These are phyloP conservation scores for Neofusicoccum parvum DNA, from an alignment of 2,329 filamentous ascomycete genomes.

Conservation along the genomic window DNA sequence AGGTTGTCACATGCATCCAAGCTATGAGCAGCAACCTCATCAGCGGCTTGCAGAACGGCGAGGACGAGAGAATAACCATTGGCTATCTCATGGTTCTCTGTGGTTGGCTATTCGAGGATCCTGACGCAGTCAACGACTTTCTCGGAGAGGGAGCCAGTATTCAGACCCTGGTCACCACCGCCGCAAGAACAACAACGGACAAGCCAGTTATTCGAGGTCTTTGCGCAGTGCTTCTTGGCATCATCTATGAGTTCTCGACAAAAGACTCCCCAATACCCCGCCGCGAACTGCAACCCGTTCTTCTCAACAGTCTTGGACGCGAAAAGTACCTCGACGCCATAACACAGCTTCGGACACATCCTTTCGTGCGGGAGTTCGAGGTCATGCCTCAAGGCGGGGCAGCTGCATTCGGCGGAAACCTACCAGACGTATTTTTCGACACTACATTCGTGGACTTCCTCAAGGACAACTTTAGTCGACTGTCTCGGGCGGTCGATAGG, in stretches of 20 bases:
- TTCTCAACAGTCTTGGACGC: conserved; percentile 76
- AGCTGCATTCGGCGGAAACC: conserved; percentile 44
- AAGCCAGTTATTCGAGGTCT: conserved; percentile 76
- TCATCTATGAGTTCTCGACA: conserved; percentile 95
- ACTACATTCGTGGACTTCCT: conserved; percentile 87
- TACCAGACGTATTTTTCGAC: conserved; percentile 86
- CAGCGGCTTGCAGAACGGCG: conserved; percentile 71
- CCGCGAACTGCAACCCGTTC: conserved; percentile 74
- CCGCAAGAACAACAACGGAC: conserved; percentile 63
- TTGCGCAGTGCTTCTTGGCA: conserved; percentile 79
- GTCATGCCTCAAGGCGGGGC: conserved; percentile 69
- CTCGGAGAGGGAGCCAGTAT: conserved; percentile 88
- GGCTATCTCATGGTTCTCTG: conserved; percentile 89
- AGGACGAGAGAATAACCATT: conserved; percentile 77
- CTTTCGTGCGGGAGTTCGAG: conserved; percentile 85
- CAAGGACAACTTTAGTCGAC: conserved; percentile 90
- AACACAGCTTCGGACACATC: conserved; percentile 73
- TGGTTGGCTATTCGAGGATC: conserved; percentile 89
- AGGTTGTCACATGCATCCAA: conserved; percentile 93
- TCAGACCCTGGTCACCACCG: conserved; percentile 78
- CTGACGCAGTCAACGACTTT: conserved; percentile 89
- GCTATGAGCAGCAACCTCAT: conserved; percentile 85
- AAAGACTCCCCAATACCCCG: conserved; percentile 92
- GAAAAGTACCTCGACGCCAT: conserved; percentile 87
- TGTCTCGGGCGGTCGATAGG: conserved; percentile 83